These are phyloP conservation scores for Quercus glauca DNA, from an alignment of 306 rosid genomes.

Conservation along the genomic window DNA sequence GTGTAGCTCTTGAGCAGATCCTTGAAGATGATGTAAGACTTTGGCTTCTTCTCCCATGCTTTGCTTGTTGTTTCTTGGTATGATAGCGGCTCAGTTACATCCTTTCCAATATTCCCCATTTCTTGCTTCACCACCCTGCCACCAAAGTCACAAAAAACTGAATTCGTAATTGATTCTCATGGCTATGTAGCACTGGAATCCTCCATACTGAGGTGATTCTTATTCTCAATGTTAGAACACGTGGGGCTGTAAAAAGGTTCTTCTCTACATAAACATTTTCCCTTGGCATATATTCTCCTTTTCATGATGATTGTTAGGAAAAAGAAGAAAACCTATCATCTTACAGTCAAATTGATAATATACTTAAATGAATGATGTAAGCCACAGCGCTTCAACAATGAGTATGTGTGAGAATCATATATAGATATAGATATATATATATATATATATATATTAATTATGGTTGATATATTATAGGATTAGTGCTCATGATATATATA, in stretches of 20 bases:
- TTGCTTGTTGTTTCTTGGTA: conserved; percentile 6
- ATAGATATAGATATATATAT: too few relatives aligned
- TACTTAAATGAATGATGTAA: too few relatives aligned
- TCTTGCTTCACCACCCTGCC: conserved; percentile 46
- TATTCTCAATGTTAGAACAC: background rate
- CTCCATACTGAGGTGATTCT: background rate
- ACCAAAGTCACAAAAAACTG: background rate
- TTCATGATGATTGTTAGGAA: background rate
- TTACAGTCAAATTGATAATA: too few relatives aligned
- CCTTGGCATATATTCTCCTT: too few relatives aligned
- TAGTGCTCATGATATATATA: background rate
- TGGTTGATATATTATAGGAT: too few relatives aligned
- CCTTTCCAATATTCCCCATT: conserved; percentile 14
- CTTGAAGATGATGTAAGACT: conserved; percentile 53
- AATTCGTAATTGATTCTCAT: background rate
- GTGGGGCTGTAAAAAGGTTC: too few relatives aligned
- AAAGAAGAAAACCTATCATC: background rate
- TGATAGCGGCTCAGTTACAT: background rate
- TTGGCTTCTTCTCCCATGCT: conserved; percentile 35
- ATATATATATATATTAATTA: too few relatives aligned
- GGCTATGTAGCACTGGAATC: background rate
- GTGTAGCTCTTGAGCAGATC: conserved; percentile 41
- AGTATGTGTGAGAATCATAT: too few relatives aligned
- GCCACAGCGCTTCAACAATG: too few relatives aligned
- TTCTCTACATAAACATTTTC: too few relatives aligned